Evolutionary conservation across 1,284 basidiomycete species (phyloP), one percentile per base, ranked within the genome.

Genomic region (Athelia psychrophila): DNA sequence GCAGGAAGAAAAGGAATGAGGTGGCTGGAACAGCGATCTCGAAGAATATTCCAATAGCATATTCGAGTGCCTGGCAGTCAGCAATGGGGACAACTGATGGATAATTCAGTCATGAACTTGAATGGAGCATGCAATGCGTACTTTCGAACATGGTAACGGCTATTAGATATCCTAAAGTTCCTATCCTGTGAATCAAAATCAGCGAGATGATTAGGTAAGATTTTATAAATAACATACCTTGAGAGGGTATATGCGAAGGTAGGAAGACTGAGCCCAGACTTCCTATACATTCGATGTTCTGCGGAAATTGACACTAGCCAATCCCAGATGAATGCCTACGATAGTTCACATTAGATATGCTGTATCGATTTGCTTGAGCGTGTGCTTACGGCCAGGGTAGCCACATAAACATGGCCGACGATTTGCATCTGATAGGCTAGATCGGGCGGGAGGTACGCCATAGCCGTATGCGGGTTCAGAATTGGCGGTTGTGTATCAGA

Each of bases 1-100:
- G 69, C 46, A 72, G 59, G 47, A 71, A 65, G 53, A 72, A 71
- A 16, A 73, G 66, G 8, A 70, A 54, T 3, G 64, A 58, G 1
- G 69, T 71, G 1, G 64, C 58, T 1, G 64, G 56, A 8, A 65
- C 53, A 3, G 62, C 53, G 3, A 69, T 47, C 10, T 58, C 56
- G n/a, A 25, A 38, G 20, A 50, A 50, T 10, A 22, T 19, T 19
- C 36, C 23, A 18, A 27, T 25, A 25, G 9, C 24, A 24, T 42
- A 42, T 42, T 42, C 20, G 9, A 42, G 38, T 18, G 38, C 6
- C 16, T 51, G 9, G 25, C 49, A 51, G 40, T 51, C 27, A 9
- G 22, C 33, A 10, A 51, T 25, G 23, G 22, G 27, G 13, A 15
- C 49, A 20, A 46, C 49, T 51, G 38, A n/a, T 16, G 16, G 6